Conservation (phyloP, 164 flowering plant genomes). For the Akebia trifoliata region DNA sequence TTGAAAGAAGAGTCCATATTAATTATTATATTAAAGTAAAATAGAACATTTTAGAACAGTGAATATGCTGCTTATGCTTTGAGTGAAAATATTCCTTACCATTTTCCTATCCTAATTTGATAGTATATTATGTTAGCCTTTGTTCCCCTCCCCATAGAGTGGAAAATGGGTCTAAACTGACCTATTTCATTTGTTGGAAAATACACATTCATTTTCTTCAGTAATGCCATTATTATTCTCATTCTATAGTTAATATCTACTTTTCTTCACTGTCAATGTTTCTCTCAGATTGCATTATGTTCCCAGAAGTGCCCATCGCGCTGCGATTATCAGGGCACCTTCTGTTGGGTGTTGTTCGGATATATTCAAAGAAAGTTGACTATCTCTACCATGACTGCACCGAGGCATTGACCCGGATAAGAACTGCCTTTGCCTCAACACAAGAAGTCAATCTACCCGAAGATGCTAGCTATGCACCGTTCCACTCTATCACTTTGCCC, state of each 20-base stretch:
- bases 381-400: conserved; percentile 64
- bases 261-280: no score
- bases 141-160: no score
- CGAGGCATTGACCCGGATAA: conserved; percentile 27
- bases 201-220: no score
- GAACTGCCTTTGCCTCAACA: conserved; percentile 33
- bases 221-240: background rate
- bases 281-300: conserved; percentile 60
- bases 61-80: no score
- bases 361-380: conserved; percentile 85
- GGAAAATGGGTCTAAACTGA: no score
- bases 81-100: no score
- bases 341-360: conserved; percentile 83
- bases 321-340: conserved; percentile 82
- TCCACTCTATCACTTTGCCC: conserved; percentile 70
- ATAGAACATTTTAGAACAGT: no score
- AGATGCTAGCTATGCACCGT: conserved; percentile 57
- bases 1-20: no score
- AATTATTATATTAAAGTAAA: no score
- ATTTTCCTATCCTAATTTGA: no score
- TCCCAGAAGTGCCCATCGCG: conserved; percentile 81
- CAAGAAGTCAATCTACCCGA: conserved; percentile 56
- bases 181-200: no score
- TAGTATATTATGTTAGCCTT: no score
- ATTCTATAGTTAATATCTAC: background rate